Evolutionary conservation across 257 asterid species (phyloP), one percentile per base, ranked within the genome.

Genomic region (Przewalskia tangutica): DNA sequence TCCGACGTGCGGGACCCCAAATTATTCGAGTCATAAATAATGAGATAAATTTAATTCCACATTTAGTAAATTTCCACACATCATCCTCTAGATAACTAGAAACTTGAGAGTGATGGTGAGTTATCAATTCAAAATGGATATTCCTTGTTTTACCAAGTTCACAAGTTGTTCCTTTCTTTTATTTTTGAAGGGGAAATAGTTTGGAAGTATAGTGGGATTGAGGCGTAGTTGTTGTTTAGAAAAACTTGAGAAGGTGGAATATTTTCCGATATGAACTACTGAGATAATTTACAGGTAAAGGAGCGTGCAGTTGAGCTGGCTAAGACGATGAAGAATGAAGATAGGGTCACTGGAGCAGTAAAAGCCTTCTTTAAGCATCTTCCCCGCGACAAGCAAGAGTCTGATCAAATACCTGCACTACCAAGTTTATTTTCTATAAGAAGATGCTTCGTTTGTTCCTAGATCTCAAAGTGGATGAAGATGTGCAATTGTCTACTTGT

Each of bases 261-360:
- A 20, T 70, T 48, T 68, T 32, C 1, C 54, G 58, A 77, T 63
- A 73, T 81, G 32, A 82, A 76, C 80, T 44, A 42, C 44, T 78
- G 83, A 75, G 89, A 81, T 8, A 53, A 68, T 60, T 20, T 80
- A 85, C 92, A 95, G 99, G 98, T 95, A 20, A 95, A 94, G 90
- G 92, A 94, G 90, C 90, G 86, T 3, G 99, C 99, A 1, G 85
- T 94, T 48, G 91, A 88, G 76, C 97, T 94, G 83, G 93, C 99
- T 7, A 92, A 91, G 90, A 97, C 91, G 27, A 95, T 94, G 99
- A 97, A 95, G 88, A 84, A 87, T 77, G 99, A 95, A 91, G 98
- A 95, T 56, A 97, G 99, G 53, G 97, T 95, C 76, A 76, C 91
- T 0, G 99, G 99, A 82, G 99, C 98, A 8, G 99, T 95, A 66